Percentiles rank a stretch among this genome's conserved stretches.
These are phyloP conservation scores for Dalechampia spathulata DNA, from an alignment of 441 rosid species.

Conservation along the genomic window DNA sequence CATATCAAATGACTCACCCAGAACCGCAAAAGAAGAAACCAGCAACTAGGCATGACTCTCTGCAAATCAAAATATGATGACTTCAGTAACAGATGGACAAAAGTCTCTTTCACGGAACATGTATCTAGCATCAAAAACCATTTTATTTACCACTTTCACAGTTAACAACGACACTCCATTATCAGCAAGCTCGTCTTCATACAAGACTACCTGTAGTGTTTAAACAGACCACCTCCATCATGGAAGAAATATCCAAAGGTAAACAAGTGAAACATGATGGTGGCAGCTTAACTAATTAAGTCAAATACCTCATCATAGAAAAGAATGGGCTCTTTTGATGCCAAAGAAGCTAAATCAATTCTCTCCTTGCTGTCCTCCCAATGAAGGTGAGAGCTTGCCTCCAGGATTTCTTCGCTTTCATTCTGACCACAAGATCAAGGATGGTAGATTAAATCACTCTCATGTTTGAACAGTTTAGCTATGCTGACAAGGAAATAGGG, in stretches of 20 bases:
- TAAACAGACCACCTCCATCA: conserved; percentile 18
- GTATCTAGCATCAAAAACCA: conserved; percentile 2
- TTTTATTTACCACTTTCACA: conserved; percentile 84
- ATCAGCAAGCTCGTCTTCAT: conserved; percentile 97
- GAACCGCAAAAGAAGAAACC: conserved; percentile 95
- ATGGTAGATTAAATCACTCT: background rate
- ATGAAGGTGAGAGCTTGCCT: conserved; percentile 25
- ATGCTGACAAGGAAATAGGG: background rate
- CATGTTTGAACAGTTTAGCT: background rate
- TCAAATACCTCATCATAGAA: conserved; percentile 80
- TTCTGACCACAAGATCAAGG: conserved; percentile 27
- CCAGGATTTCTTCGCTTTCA: conserved; percentile 20
- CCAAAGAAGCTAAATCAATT: conserved; percentile 64
- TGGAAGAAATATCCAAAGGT: conserved; percentile 2
- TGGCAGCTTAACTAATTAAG: background rate
- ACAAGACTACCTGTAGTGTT: conserved; percentile 64
- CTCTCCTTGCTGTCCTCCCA: conserved; percentile 83
- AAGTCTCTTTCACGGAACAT: background rate
- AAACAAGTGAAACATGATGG: background rate
- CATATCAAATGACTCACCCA: conserved; percentile 62
- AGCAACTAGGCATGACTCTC: conserved; percentile 97
- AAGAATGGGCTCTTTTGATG: conserved; percentile 93
- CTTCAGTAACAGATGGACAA: conserved; percentile 3
- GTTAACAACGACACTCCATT: conserved; percentile 90
- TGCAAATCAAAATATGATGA: conserved; percentile 26